Percentiles rank a stretch among this genome's conserved stretches.
Evolutionary conservation across 257 asterid genomes (phyloP).

Genomic region (Nicotiana attenuata): DNA sequence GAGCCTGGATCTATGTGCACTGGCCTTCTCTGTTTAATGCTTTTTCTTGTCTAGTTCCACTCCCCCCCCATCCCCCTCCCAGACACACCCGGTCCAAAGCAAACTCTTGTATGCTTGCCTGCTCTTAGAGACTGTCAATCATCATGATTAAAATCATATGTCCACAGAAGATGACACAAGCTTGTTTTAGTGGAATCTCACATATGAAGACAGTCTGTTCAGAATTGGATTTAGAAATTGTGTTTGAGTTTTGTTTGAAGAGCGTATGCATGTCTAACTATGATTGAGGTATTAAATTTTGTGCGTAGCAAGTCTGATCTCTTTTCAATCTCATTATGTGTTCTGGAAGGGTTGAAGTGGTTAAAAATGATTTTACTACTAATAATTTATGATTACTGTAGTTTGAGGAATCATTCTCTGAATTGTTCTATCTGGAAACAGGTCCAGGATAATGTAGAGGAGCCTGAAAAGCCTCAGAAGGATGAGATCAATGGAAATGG

Average conservation of each 20-base stretch:
- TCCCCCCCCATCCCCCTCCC: no score
- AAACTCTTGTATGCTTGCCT: neutral
- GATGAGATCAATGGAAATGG: constrained; percentile 26
- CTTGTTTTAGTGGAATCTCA: neutral
- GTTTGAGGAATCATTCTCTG: neutral
- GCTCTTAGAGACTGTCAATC: neutral
- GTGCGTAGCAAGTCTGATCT: no score
- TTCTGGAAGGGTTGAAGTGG: neutral
- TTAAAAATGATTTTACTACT: neutral
- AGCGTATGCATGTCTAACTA: no score
- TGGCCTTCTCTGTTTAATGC: neutral
- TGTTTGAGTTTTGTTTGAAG: neutral
- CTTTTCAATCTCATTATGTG: no score
- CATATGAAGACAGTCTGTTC: neutral
- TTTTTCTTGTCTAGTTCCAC: neutral
- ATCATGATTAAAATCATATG: neutral
- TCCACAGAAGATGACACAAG: neutral
- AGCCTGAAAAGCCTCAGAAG: constrained; percentile 31
- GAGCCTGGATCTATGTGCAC: neutral
- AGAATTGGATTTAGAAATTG: neutral
- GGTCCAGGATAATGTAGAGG: constrained; percentile 29
- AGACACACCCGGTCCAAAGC: neutral
- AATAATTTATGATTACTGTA: neutral
- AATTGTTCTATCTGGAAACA: constrained; percentile 22
- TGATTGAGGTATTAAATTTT: no score